Conservation (phyloP, 2,329 filamentous ascomycete species). For the Apiospora marii region DNA sequence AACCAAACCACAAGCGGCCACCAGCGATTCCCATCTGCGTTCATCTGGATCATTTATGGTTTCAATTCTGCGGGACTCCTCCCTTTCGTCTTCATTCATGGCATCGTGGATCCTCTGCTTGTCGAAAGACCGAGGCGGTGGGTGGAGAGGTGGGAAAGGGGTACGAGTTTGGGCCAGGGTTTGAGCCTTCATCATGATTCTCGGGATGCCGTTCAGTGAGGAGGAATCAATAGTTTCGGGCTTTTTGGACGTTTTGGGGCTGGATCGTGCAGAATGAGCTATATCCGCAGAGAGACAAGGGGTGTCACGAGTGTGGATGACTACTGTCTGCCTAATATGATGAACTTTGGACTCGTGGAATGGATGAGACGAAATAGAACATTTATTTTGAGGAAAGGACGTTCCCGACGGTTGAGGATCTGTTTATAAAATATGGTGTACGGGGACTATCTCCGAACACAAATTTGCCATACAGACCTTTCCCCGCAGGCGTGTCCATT, state of each 20-base stretch:
- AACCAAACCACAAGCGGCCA: neutral
- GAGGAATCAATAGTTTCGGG: neutral
- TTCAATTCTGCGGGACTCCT: neutral
- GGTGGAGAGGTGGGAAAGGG: neutral
- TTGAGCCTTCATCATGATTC: neutral
- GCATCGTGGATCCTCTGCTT: neutral
- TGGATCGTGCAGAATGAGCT: neutral
- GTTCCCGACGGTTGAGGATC: neutral
- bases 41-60: neutral
- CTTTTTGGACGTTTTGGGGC: neutral
- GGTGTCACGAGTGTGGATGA: neutral
- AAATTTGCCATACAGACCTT: neutral
- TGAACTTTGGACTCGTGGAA: neutral
- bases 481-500: neutral
- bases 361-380: neutral
- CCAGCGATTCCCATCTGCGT: neutral
- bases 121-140: neutral
- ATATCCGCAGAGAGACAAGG: neutral
- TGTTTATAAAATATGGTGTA: neutral
- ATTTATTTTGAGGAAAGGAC: neutral
- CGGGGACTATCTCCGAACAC: neutral
- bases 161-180: neutral
- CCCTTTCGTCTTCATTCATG: neutral
- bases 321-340: neutral
- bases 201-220: neutral